Percentiles rank a stretch among this genome's conserved stretches.
These are phyloP conservation scores for Astrothelium subdiscretum DNA, from an alignment of 495 filamentous ascomycete species.

Conservation along the genomic window DNA sequence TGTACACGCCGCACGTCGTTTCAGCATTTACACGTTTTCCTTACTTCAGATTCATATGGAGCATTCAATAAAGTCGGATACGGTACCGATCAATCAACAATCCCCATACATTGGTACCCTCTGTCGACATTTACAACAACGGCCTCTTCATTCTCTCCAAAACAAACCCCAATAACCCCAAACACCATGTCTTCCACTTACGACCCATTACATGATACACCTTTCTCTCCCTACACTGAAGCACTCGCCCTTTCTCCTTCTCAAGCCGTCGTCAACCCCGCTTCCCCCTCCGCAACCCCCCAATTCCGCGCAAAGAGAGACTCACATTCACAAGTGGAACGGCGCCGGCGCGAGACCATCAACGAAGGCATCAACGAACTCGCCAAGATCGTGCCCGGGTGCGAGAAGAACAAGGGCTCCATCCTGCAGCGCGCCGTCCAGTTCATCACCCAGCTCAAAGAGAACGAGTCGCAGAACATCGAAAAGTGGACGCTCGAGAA, in stretches of 20 bases:
- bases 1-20: conserved; percentile 2
- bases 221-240: background rate
- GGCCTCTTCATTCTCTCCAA: background rate
- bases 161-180: background rate
- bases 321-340: conserved; percentile 56
- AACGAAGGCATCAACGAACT: conserved; percentile 99
- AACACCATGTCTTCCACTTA: background rate
- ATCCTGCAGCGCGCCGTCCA: conserved; percentile 88
- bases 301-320: background rate
- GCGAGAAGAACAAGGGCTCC: conserved; percentile 98
- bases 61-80: background rate
- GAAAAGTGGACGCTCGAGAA: conserved; percentile 98
- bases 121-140: background rate
- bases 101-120: conserved; percentile 4
- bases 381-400: conserved; percentile 92
- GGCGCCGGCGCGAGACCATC: conserved; percentile 93
- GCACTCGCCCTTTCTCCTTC: background rate
- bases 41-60: background rate
- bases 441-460: conserved; percentile 88
- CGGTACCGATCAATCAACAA: background rate
- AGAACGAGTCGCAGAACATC: conserved; percentile 84
- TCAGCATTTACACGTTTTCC: background rate
- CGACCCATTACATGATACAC: background rate
- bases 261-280: no score
- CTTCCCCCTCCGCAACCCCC: background rate